phyloP scores from a whole-genome alignment of 176 grass and related monocot species.

The Paspalum vaginatum region DNA sequence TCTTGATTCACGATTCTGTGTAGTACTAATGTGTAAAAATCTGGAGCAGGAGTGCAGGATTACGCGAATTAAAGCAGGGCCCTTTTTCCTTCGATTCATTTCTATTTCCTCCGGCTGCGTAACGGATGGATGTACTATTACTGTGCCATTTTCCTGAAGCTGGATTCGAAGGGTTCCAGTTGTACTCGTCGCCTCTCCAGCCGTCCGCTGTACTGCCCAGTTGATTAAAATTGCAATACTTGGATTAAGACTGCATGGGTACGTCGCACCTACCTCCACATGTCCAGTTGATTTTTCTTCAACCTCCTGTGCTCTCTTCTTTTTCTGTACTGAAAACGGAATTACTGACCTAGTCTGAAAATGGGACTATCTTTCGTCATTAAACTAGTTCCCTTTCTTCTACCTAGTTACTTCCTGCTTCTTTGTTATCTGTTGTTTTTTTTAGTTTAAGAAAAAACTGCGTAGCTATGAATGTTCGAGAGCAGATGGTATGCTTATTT shows the following conservation, averaged over 20 bases:
- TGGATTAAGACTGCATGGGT: background rate
- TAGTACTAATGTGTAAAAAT: background rate
- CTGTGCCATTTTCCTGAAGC: conserved; percentile 4
- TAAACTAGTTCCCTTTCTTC: too few species aligned
- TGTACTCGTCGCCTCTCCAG: background rate
- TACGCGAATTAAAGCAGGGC: background rate
- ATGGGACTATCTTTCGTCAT: too few species aligned
- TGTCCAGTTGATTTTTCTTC: background rate
- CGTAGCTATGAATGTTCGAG: too few species aligned
- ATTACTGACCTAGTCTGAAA: too few species aligned
- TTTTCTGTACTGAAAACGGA: background rate
- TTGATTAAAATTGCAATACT: background rate
- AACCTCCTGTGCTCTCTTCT: background rate
- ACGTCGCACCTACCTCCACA: background rate
- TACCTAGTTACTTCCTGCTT: too few species aligned
- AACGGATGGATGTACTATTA: too few species aligned
- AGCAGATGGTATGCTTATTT: too few species aligned
- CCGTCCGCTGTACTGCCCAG: conserved; percentile 6
- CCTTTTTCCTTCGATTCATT: conserved; percentile 31
- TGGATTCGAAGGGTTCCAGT: conserved; percentile 32
- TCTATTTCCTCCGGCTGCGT: conserved; percentile 27
- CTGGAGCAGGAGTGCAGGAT: conserved; percentile 23
- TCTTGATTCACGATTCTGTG: conserved; percentile 2
- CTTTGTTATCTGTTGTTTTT: too few species aligned
- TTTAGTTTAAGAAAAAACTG: too few species aligned